phyloP scores from a whole-genome alignment of 129 eudicot species.

The Cynara cardunculus region DNA sequence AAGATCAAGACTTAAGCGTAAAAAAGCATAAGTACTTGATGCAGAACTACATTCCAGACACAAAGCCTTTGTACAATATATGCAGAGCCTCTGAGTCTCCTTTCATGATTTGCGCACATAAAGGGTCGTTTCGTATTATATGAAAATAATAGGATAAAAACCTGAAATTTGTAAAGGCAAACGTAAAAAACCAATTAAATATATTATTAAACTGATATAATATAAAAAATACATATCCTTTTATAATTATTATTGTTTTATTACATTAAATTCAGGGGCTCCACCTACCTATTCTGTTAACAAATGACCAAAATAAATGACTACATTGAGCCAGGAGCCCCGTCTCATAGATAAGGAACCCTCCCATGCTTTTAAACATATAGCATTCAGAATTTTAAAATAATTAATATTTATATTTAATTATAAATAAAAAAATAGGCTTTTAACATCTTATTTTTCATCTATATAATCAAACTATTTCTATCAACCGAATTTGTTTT shows the following conservation, averaged over 20 bases:
- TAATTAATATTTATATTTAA: not conserved
- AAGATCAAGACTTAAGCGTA: no score
- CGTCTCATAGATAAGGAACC: not conserved
- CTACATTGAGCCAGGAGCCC: not conserved
- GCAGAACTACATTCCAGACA: no score
- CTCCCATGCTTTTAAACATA: not conserved
- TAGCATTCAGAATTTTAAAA: no score
- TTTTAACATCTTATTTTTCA: not conserved
- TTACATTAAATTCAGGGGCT: not conserved
- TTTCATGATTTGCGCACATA: no score
- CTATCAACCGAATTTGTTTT: not conserved
- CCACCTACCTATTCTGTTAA: not conserved
- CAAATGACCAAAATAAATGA: not conserved
- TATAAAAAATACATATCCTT: not conserved
- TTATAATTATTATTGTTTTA: not conserved
- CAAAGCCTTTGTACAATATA: no score
- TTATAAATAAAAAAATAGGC: not conserved
- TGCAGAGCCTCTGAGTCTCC: no score
- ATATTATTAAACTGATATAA: no score
- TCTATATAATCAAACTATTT: no score
- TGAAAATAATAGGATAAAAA: not conserved
- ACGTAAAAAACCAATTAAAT: not conserved
- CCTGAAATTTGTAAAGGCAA: not conserved
- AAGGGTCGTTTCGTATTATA: no score
- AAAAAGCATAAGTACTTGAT: no score